phyloP scores from a whole-genome alignment of 164 flowering plant genomes.

The Pachysandra terminalis region DNA sequence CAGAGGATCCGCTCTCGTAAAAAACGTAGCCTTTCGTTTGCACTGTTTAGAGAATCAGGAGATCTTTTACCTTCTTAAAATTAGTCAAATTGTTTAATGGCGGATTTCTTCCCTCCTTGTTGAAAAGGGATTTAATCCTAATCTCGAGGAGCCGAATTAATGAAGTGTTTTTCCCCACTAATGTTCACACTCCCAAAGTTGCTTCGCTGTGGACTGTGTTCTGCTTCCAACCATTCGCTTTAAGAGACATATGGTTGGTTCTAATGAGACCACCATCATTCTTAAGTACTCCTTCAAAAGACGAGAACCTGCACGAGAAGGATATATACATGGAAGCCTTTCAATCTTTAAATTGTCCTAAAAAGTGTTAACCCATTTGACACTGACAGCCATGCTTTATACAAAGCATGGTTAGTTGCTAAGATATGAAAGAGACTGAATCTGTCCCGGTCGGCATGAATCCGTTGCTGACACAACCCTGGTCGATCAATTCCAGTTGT shows the following conservation, averaged over 20 bases:
- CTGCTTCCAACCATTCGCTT: constrained; percentile 34
- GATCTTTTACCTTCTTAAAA: too few species aligned
- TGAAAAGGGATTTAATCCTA: constrained; percentile 4
- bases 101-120: too few species aligned
- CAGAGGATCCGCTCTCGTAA: too few species aligned
- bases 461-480: constrained; percentile 17
- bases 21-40: too few species aligned
- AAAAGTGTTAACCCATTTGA: constrained; percentile 5
- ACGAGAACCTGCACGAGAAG: constrained; percentile 7
- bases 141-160: constrained; percentile 20
- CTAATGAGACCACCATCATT: constrained; percentile 55
- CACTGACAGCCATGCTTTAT: constrained; percentile 19
- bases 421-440: neutral
- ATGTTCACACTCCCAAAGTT: constrained; percentile 8
- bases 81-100: too few species aligned
- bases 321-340: neutral
- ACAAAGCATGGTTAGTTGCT: constrained; percentile 2
- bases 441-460: constrained; percentile 37
- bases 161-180: constrained; percentile 21
- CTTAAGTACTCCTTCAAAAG: constrained; percentile 14
- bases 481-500: constrained; percentile 48
- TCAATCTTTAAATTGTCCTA: too few species aligned
- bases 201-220: constrained; percentile 15
- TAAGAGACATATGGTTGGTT: constrained; percentile 59
- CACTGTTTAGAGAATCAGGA: too few species aligned